phyloP scores from a whole-genome alignment of 192 early-diverging fungal species.

The Podila clonocystis region DNA sequence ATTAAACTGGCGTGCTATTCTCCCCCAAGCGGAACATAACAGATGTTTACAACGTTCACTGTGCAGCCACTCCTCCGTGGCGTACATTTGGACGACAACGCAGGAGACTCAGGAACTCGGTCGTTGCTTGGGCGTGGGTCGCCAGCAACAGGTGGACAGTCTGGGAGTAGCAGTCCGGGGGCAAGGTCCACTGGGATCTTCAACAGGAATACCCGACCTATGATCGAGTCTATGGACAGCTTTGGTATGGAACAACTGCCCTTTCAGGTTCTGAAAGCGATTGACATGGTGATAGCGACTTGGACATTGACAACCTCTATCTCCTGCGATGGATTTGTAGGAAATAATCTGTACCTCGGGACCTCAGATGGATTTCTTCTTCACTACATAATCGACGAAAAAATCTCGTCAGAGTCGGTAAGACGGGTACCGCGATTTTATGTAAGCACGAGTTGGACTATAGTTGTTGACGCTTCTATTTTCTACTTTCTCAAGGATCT shows the following conservation, averaged over 20 bases:
- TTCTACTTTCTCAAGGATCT: conserved; percentile 20
- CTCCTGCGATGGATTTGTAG: conserved; percentile 41
- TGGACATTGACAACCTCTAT: background rate
- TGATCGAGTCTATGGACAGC: conserved; percentile 45
- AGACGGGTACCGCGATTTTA: conserved; percentile 1
- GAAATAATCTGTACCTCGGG: conserved; percentile 78
- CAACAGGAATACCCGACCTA: conserved; percentile 29
- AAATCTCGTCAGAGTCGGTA: conserved; percentile 49
- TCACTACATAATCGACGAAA: conserved; percentile 70
- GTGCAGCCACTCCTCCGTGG: conserved; percentile 59
- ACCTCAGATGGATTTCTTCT: conserved; percentile 78
- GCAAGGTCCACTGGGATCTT: conserved; percentile 43
- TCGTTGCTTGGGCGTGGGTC: conserved; percentile 30
- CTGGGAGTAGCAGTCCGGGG: conserved; percentile 16
- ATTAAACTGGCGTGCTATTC: background rate
- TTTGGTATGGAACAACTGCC: conserved; percentile 16
- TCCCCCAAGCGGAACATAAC: background rate
- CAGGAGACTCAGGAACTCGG: conserved; percentile 23
- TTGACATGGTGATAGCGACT: background rate
- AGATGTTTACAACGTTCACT: conserved; percentile 58
- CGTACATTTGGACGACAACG: conserved; percentile 50
- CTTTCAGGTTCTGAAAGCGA: background rate
- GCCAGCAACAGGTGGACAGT: conserved; percentile 12
- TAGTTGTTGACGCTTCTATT: background rate
- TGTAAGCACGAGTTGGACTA: background rate